Conservation (phyloP, 2,329 filamentous ascomycete species). For the Stenocarpella maydis region DNA sequence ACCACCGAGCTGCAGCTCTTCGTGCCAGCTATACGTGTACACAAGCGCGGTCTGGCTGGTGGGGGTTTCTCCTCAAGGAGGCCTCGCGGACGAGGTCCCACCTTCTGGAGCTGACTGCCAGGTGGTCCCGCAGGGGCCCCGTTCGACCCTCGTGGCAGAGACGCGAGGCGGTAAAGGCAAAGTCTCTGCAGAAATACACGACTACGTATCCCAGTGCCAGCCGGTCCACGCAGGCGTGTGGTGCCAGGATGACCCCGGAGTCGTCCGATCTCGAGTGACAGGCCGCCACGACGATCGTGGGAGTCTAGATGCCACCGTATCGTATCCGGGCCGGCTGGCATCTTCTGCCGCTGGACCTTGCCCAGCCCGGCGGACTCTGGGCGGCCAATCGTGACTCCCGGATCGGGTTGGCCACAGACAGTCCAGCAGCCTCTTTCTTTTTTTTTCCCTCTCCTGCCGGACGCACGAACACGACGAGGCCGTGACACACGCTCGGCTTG, state of each 20-base stretch:
- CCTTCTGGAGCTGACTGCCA: conserved; percentile 5
- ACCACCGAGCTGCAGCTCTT: neutral
- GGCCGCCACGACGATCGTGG: neutral
- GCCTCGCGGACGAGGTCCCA: neutral
- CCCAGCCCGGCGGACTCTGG: neutral
- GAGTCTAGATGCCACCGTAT: neutral
- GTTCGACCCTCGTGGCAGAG: neutral
- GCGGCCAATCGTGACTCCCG: neutral
- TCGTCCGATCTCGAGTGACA: neutral
- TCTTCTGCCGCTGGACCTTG: neutral
- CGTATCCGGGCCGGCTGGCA: neutral
- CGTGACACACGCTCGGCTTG: neutral
- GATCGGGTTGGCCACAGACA: neutral
- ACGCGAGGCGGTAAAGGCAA: neutral
- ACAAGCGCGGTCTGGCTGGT: neutral
- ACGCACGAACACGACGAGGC: neutral
- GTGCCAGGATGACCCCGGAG: conserved; percentile 7
- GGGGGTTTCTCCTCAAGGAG: neutral
- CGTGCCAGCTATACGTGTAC: neutral
- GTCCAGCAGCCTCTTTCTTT: neutral
- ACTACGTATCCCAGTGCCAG: neutral
- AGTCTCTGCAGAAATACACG: too few species aligned
- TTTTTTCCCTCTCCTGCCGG: too few species aligned
- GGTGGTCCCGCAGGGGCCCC: conserved; percentile 19
- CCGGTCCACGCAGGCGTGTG: neutral